phyloP scores from a whole-genome alignment of 2,329 filamentous ascomycete species.

The Penicillium hordei region DNA sequence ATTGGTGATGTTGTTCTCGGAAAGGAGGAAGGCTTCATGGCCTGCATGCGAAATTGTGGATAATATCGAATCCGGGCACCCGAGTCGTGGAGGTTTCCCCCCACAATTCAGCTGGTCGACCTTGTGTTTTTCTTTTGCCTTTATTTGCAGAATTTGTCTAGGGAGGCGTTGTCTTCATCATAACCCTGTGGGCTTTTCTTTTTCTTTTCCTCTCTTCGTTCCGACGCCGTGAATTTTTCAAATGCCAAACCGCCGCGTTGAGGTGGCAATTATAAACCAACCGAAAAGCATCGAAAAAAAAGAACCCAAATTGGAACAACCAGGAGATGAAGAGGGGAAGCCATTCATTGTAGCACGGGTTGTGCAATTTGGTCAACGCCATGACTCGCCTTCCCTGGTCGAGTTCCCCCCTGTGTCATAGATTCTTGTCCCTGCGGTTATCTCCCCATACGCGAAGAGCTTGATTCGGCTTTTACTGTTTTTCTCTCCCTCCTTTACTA shows the following conservation, averaged over 20 bases:
- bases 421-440: constrained; percentile 29
- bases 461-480: constrained; percentile 21
- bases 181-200: constrained; percentile 41
- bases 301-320: constrained; percentile 4
- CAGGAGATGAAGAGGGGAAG: constrained; percentile 5
- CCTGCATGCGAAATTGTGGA: constrained; percentile 39
- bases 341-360: constrained; percentile 17
- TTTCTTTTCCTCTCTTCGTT: constrained; percentile 26
- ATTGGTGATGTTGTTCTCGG: constrained; percentile 34
- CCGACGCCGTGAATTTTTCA: constrained; percentile 28
- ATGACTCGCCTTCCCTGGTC: constrained; percentile 11
- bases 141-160: constrained; percentile 46
- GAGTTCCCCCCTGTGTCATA: constrained; percentile 27
- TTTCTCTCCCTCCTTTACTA: constrained; percentile 16
- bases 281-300: constrained; percentile 10
- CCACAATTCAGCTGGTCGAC: constrained; percentile 38
- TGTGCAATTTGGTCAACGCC: constrained; percentile 13
- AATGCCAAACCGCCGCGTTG: constrained; percentile 17
- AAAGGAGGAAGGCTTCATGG: constrained; percentile 31
- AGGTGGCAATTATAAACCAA: constrained; percentile 24
- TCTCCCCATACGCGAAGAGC: constrained; percentile 27
- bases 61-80: constrained; percentile 39
- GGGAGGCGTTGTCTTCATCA: constrained; percentile 47
- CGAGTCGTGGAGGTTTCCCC: constrained; percentile 19
- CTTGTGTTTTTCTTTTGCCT: constrained; percentile 32